phyloP scores from a whole-genome alignment of 495 filamentous ascomycete genomes.

The Staphylotrichum tortipilum region DNA sequence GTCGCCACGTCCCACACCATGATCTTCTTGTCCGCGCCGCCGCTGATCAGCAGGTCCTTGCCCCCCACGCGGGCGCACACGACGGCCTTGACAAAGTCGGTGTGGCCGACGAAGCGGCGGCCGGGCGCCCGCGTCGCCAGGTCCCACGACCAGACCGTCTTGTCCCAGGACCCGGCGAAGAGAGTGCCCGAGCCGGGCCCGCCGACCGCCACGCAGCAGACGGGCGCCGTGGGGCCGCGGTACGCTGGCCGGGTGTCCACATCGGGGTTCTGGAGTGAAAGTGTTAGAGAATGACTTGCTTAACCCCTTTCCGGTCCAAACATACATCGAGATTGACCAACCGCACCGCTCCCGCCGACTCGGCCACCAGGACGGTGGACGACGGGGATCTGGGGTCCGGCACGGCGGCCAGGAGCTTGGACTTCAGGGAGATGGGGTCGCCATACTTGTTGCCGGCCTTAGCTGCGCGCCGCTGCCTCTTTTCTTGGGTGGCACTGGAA shows the following conservation, averaged over 20 bases:
- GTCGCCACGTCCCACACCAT: conserved; percentile 69
- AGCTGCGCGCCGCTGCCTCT: conserved; percentile 58
- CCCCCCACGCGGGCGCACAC: conserved; percentile 45
- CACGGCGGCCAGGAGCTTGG: conserved; percentile 76
- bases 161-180: conserved; percentile 92
- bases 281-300: not conserved
- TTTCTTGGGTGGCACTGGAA: conserved; percentile 62
- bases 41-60: conserved; percentile 66
- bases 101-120: conserved; percentile 64
- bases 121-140: conserved; percentile 42
- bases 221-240: conserved; percentile 66
- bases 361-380: conserved; percentile 64
- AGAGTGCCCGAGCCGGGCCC: conserved; percentile 44
- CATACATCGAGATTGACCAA: conserved; percentile 68
- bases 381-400: conserved; percentile 53
- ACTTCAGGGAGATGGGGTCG: conserved; percentile 66
- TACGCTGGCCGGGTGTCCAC: conserved; percentile 43
- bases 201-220: conserved; percentile 68
- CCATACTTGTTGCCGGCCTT: conserved; percentile 82
- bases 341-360: conserved; percentile 69
- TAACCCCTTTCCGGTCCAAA: conserved; percentile 14
- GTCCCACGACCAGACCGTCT: conserved; percentile 77
- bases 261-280: conserved; percentile 19
- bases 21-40: conserved; percentile 77
- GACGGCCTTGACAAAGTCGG: conserved; percentile 84